Conservation (phyloP, 208 protist genomes). For the Leishmania martiniquensis region DNA sequence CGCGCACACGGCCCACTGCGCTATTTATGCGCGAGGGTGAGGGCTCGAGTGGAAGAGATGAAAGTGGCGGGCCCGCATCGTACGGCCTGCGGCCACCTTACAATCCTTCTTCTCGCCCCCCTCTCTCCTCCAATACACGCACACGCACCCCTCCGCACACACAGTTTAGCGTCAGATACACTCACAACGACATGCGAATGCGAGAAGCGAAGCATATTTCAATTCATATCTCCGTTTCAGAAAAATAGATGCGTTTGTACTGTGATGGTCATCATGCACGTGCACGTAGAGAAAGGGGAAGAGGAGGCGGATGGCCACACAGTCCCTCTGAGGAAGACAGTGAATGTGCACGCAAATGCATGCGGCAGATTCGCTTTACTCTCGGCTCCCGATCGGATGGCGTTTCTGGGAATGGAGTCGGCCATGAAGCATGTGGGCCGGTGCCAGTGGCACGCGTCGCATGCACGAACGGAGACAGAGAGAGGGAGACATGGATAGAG, state of each 20-base stretch:
- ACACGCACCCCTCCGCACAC: not conserved
- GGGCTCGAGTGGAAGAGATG: no score
- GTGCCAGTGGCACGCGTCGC: not conserved
- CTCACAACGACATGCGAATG: not conserved
- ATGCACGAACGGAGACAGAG: not conserved
- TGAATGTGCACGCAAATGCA: not conserved
- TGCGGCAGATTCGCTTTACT: not conserved
- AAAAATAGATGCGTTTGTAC: slow-evolving; percentile 83
- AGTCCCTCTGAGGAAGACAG: not conserved
- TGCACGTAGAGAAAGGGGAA: not conserved
- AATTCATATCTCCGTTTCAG: slow-evolving; percentile 35
- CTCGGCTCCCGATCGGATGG: not conserved
- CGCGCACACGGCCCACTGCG: no score
- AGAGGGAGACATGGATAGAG: not conserved
- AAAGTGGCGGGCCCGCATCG: no score
- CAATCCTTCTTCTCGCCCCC: no score
- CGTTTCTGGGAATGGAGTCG: not conserved
- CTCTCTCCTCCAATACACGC: no score
- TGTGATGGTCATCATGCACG: slow-evolving; percentile 31
- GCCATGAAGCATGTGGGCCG: not conserved
- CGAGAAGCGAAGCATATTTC: slow-evolving; percentile 22
- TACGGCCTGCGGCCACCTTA: no score
- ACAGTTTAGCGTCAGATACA: not conserved
- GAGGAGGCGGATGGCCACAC: not conserved
- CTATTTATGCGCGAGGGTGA: no score